These are phyloP conservation scores for Elongisporangium anandrum DNA, from an alignment of 352 stramenopile species.

Conservation along the genomic window DNA sequence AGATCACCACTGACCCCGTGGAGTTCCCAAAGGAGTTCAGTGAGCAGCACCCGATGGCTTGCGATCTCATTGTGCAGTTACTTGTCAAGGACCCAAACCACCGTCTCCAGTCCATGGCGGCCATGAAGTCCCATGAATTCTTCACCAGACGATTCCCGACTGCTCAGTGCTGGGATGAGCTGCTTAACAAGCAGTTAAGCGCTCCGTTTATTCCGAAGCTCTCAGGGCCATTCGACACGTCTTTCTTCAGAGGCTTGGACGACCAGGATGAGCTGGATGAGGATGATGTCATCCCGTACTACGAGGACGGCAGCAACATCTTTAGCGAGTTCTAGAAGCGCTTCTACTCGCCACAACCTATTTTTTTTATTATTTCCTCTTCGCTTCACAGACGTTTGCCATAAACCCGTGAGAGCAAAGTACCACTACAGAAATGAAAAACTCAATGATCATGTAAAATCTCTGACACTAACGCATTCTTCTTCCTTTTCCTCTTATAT, in stretches of 20 bases:
- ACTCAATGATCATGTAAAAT: background rate
- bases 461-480: background rate
- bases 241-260: slow-evolving; percentile 59
- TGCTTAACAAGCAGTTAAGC: slow-evolving; percentile 31
- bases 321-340: slow-evolving; percentile 43
- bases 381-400: background rate
- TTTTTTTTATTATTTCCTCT: background rate
- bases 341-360: background rate
- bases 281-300: slow-evolving; percentile 46
- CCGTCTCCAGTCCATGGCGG: slow-evolving; percentile 32
- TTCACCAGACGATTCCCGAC: slow-evolving; percentile 37
- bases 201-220: slow-evolving; percentile 69
- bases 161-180: slow-evolving; percentile 28
- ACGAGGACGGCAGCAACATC: slow-evolving; percentile 64
- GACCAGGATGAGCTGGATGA: slow-evolving; percentile 43
- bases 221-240: slow-evolving; percentile 59
- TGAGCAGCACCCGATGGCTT: slow-evolving; percentile 25
- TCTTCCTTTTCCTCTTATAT: slow-evolving; percentile 10
- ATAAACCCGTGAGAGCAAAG: background rate
- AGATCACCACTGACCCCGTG: slow-evolving; percentile 57
- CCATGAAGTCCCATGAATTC: slow-evolving; percentile 59
- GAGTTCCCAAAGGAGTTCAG: slow-evolving; percentile 54
- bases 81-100: slow-evolving; percentile 53
- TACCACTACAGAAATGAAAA: background rate
- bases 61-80: slow-evolving; percentile 44